Evolutionary conservation across 1,139 yeast genomes (phyloP).

Genomic region (Citeromyces siamensis): DNA sequence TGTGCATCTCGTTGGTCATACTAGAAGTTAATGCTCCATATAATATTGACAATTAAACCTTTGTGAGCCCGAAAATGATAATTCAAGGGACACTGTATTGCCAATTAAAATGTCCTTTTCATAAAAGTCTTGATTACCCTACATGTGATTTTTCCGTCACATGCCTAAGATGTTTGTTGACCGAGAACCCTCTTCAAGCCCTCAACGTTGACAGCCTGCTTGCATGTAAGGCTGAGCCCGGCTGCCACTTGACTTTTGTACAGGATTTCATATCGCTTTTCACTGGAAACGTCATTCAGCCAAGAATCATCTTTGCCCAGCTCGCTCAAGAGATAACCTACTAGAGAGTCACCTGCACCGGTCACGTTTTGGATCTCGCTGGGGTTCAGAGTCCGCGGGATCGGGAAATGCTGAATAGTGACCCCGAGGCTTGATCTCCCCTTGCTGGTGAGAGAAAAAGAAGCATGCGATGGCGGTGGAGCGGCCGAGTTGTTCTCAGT

Average conservation of each 20-base stretch:
- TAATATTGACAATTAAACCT: too few species aligned
- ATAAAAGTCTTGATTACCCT: too few species aligned
- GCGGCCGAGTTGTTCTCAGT: slow-evolving; percentile 7
- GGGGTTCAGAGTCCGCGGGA: slow-evolving; percentile 25
- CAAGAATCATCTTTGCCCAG: slow-evolving; percentile 11
- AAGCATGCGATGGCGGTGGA: neutral
- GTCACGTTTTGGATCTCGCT: slow-evolving; percentile 36
- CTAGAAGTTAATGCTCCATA: too few species aligned
- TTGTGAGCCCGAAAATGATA: too few species aligned
- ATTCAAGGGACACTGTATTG: too few species aligned
- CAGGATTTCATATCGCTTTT: slow-evolving; percentile 20
- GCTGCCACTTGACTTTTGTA: slow-evolving; percentile 35
- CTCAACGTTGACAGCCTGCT: slow-evolving; percentile 14
- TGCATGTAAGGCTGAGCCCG: slow-evolving; percentile 22
- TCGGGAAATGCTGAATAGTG: slow-evolving; percentile 49
- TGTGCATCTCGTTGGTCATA: too few species aligned
- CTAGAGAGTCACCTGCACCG: slow-evolving; percentile 67
- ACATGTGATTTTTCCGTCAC: too few species aligned
- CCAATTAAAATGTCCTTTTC: neutral
- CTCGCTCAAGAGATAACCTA: slow-evolving; percentile 31
- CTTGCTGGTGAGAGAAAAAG: slow-evolving; percentile 14
- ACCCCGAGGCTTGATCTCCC: slow-evolving; percentile 30
- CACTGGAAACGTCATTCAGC: slow-evolving; percentile 22
- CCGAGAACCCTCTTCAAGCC: too few species aligned
- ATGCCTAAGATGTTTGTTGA: too few species aligned